Evolutionary conservation across 345 rosid genomes (phyloP).

Genomic region (Eutrema heterophyllum): DNA sequence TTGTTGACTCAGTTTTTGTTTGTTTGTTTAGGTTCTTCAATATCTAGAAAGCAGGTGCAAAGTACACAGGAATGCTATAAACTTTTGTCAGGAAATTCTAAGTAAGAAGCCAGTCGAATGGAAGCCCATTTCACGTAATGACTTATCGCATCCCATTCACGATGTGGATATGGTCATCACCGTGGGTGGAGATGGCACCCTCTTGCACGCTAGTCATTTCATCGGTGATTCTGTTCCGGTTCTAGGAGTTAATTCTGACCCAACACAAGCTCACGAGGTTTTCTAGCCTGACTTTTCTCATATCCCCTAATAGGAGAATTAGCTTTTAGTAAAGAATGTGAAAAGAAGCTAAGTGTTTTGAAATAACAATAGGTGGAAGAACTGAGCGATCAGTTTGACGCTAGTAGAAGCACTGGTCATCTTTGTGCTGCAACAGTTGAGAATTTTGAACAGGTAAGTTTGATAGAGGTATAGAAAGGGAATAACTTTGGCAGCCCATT

Average conservation of each 20-base stretch:
- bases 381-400: slow-evolving; percentile 68
- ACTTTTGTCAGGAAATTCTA: slow-evolving; percentile 61
- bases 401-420: slow-evolving; percentile 79
- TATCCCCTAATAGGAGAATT: neutral
- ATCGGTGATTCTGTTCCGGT: slow-evolving; percentile 70
- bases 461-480: neutral
- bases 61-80: slow-evolving; percentile 67
- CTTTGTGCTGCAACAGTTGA: slow-evolving; percentile 81
- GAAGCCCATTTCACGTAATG: slow-evolving; percentile 53
- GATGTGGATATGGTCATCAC: slow-evolving; percentile 85
- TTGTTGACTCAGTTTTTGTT: neutral
- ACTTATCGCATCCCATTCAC: slow-evolving; percentile 44
- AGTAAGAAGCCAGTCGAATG: slow-evolving; percentile 62
- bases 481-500: neutral
- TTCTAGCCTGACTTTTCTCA: neutral
- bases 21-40: slow-evolving; percentile 36
- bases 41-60: slow-evolving; percentile 66
- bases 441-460: slow-evolving; percentile 72
- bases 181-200: slow-evolving; percentile 94
- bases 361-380: slow-evolving; percentile 48
- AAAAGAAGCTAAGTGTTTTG: neutral
- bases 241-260: slow-evolving; percentile 90
- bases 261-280: slow-evolving; percentile 78
- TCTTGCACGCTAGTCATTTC: slow-evolving; percentile 89
- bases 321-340: neutral